Conservation (phyloP, 768 basidiomycete species). For the Lyophyllum semitale region DNA sequence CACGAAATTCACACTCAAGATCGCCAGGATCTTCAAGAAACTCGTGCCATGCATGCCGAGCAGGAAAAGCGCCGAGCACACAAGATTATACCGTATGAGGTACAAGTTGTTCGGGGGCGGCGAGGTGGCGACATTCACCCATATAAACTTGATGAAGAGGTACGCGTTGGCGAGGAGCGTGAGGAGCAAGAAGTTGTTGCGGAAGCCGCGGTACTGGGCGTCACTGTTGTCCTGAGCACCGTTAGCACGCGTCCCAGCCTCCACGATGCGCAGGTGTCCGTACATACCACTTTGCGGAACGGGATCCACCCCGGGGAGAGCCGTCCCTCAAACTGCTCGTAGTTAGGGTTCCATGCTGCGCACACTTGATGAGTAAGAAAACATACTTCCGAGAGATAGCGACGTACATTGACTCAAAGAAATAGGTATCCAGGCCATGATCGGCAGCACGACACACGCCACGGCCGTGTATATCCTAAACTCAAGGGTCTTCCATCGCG, state of each 20-base stretch:
- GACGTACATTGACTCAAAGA: slow-evolving; percentile 73
- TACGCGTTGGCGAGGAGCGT: slow-evolving; percentile 48
- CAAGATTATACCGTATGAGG: slow-evolving; percentile 59
- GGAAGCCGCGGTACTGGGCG: slow-evolving; percentile 85
- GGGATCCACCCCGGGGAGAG: slow-evolving; percentile 82
- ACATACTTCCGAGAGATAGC: neutral
- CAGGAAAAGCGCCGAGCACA: slow-evolving; percentile 67
- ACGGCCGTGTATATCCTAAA: slow-evolving; percentile 76
- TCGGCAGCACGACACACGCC: slow-evolving; percentile 59
- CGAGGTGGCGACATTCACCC: slow-evolving; percentile 31
- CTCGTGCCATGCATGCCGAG: slow-evolving; percentile 80
- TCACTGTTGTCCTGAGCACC: slow-evolving; percentile 84
- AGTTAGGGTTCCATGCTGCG: slow-evolving; percentile 77
- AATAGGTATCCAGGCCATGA: slow-evolving; percentile 79
- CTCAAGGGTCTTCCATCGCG: slow-evolving; percentile 77
- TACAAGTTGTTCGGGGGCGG: slow-evolving; percentile 26
- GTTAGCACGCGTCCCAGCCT: slow-evolving; percentile 6
- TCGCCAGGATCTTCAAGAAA: slow-evolving; percentile 71
- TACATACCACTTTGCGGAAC: slow-evolving; percentile 72
- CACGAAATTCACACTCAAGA: slow-evolving; percentile 70
- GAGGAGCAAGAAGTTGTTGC: slow-evolving; percentile 75
- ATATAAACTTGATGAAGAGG: slow-evolving; percentile 55
- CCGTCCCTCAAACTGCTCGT: slow-evolving; percentile 52
- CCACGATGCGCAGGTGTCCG: neutral
- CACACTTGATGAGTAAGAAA: slow-evolving; percentile 1